These are phyloP conservation scores for Curvularia verruculosa DNA, from an alignment of 2,329 filamentous ascomycete species.

Conservation along the genomic window DNA sequence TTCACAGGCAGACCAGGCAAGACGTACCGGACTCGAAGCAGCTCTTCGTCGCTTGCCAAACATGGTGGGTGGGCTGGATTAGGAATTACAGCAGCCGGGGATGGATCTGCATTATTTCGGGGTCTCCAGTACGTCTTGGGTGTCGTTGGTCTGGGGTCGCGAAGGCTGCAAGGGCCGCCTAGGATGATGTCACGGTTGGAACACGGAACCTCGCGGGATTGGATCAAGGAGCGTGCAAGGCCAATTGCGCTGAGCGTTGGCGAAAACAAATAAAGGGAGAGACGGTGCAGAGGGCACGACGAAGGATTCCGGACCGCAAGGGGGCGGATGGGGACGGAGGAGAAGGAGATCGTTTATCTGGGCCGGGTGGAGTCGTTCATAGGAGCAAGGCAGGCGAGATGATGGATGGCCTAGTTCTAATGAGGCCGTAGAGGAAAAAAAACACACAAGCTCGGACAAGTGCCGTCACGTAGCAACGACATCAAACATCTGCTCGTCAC, in stretches of 20 bases:
- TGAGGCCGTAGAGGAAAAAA: conserved; percentile 4
- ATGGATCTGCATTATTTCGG: conserved; percentile 31
- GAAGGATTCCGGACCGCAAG: background rate
- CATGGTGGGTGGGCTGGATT: conserved; percentile 35
- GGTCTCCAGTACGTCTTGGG: background rate
- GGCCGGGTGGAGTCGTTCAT: conserved; percentile 9
- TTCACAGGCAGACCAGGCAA: background rate
- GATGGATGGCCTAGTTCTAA: conserved; percentile 3
- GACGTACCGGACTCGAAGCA: conserved; percentile 44
- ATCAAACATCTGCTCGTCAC: conserved; percentile 11
- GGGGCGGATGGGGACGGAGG: background rate
- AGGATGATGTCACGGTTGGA: conserved; percentile 28
- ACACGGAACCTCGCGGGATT: conserved; percentile 13
- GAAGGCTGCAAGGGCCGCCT: conserved; percentile 17
- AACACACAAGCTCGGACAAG: conserved; percentile 12
- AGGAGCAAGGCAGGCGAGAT: conserved; percentile 17
- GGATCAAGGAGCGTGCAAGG: conserved; percentile 10
- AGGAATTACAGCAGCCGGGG: conserved; percentile 30
- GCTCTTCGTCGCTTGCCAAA: conserved; percentile 42
- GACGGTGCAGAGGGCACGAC: background rate
- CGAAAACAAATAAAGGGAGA: background rate
- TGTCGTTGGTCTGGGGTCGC: conserved; percentile 12
- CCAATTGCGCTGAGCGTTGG: conserved; percentile 5
- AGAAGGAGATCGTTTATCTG: conserved; percentile 4
- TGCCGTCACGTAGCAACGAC: conserved; percentile 6